Percentiles rank a stretch among this genome's conserved stretches.
Evolutionary conservation across 164 flowering plant species (phyloP).

Genomic region (Magnolia sinica): DNA sequence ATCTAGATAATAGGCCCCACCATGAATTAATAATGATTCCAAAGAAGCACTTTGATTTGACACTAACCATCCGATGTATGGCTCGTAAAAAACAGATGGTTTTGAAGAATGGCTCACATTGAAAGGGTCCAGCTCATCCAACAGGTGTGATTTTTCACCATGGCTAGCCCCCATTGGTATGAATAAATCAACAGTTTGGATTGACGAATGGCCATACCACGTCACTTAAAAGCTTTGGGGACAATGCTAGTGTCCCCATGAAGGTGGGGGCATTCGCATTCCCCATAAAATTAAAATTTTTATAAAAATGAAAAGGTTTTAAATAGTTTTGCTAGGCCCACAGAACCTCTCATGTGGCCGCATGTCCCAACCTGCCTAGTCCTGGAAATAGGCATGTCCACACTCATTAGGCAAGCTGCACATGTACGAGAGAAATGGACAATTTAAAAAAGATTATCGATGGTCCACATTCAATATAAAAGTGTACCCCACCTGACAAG

Average conservation of each 20-base stretch:
- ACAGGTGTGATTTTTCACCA: no score
- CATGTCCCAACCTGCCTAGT: neutral
- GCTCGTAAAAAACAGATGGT: neutral
- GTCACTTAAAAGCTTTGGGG: neutral
- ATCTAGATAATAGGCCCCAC: neutral
- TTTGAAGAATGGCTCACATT: neutral
- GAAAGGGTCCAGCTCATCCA: neutral
- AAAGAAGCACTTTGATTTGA: neutral
- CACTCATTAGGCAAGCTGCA: neutral
- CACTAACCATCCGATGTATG: neutral
- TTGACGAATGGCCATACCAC: neutral
- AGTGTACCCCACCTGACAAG: no score
- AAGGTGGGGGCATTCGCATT: neutral
- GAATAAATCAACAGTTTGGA: neutral
- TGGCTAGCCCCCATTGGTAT: neutral
- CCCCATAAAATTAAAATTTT: neutral
- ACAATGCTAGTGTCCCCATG: neutral
- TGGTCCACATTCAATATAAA: no score
- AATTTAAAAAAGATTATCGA: no score
- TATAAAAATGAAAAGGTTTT: neutral
- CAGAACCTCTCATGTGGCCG: neutral
- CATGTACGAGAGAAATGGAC: neutral
- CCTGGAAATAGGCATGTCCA: neutral
- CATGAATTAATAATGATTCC: neutral
- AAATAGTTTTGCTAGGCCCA: neutral